A percentile compares a stretch with the other conserved stretches of the same genome.
phyloP scores from a whole-genome alignment of 768 basidiomycete species.

The Hygrocybe punicea region DNA sequence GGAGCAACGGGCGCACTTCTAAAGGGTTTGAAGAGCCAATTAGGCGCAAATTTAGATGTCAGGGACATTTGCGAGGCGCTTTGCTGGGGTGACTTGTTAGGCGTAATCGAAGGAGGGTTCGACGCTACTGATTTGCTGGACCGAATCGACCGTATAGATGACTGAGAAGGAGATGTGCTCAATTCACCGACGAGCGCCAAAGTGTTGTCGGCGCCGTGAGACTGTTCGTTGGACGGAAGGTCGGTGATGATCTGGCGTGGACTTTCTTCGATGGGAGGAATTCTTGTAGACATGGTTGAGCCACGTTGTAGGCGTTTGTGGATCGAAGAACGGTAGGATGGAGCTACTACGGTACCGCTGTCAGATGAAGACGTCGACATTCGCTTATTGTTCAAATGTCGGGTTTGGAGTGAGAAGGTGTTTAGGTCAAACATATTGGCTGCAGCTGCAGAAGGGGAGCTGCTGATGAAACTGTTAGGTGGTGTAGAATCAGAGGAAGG shows the following conservation, averaged over 20 bases:
- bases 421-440: conserved; percentile 74
- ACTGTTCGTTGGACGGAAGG: conserved; percentile 47
- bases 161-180: conserved; percentile 64
- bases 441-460: conserved; percentile 46
- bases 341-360: conserved; percentile 34
- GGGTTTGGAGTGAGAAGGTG: conserved; percentile 54
- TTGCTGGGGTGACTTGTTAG: conserved; percentile 23
- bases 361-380: conserved; percentile 43
- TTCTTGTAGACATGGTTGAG: conserved; percentile 42
- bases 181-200: conserved; percentile 29
- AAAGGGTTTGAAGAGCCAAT: conserved; percentile 81
- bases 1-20: conserved; percentile 60
- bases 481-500: conserved; percentile 24
- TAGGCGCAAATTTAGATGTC: conserved; percentile 61
- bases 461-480: conserved; percentile 29
- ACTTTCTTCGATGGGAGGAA: conserved; percentile 71
- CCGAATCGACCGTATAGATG: conserved; percentile 56
- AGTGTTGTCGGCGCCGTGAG: conserved; percentile 14
- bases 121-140: conserved; percentile 47
- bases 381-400: conserved; percentile 31
- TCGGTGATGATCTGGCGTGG: conserved; percentile 50
- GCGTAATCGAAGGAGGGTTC: conserved; percentile 30
- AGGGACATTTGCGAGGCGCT: conserved; percentile 38
- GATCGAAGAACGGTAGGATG: conserved; percentile 35
- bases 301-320: conserved; percentile 53